A percentile compares a stretch with the other conserved stretches of the same genome.
phyloP scores from a whole-genome alignment of 176 grass and related monocot species.

The Juncus effusus region DNA sequence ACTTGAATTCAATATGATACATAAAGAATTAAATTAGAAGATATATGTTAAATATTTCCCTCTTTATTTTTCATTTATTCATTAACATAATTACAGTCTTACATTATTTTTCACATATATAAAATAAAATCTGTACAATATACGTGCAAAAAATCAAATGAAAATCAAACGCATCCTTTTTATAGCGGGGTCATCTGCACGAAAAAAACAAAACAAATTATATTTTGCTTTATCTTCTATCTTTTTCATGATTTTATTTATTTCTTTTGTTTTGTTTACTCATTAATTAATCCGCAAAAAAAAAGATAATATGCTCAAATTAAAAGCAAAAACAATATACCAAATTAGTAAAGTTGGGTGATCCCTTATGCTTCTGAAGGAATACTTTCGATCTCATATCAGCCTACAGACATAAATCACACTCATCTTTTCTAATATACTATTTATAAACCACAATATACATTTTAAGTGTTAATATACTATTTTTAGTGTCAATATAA shows the following conservation, averaged over 20 bases:
- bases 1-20: no score
- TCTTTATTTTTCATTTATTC: no score
- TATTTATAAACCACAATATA: no score
- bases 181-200: not conserved
- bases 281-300: no score
- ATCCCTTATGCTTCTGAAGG: slow-evolving; percentile 53
- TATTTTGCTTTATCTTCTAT: not conserved
- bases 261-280: no score
- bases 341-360: slow-evolving; percentile 18
- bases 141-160: not conserved
- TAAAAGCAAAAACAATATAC: not conserved
- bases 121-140: no score
- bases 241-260: no score
- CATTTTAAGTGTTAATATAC: not conserved
- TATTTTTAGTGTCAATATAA: not conserved
- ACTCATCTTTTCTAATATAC: no score
- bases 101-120: no score
- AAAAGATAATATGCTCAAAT: not conserved
- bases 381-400: slow-evolving; percentile 90
- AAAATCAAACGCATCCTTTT: not conserved
- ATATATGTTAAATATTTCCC: no score
- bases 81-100: no score
- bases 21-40: no score
- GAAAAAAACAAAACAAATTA: not conserved
- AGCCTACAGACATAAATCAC: slow-evolving; percentile 37